Percentiles rank a stretch among this genome's conserved stretches.
phyloP scores from a whole-genome alignment of 2,329 filamentous ascomycete species.

The Trichoderma lentiforme region DNA sequence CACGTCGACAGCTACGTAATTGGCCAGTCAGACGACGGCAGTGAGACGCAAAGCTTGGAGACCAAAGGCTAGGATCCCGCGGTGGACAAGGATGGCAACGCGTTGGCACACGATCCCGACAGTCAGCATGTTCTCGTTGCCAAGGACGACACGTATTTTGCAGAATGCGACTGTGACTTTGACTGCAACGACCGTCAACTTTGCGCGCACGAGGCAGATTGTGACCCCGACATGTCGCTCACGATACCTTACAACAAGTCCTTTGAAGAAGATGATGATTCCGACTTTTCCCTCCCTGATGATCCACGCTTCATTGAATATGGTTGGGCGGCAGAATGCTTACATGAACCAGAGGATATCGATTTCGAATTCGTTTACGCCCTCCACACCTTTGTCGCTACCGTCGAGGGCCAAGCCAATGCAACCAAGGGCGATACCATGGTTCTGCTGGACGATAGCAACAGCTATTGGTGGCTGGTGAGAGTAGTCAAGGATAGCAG shows the following conservation, averaged over 20 bases:
- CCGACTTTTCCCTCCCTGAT: conserved; percentile 52
- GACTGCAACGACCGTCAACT: conserved; percentile 19
- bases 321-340: conserved; percentile 76
- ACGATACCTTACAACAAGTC: conserved; percentile 46
- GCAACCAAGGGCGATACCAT: conserved; percentile 98
- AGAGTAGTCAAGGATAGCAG: conserved; percentile 96
- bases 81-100: conserved; percentile 3
- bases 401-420: conserved; percentile 96
- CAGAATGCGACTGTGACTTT: conserved; percentile 19
- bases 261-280: conserved; percentile 58
- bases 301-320: conserved; percentile 65
- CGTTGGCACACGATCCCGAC: background rate
- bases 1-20: background rate
- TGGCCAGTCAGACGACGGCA: background rate
- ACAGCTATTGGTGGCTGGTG: conserved; percentile 99
- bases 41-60: conserved; percentile 1
- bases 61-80: conserved; percentile 14
- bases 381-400: conserved; percentile 94
- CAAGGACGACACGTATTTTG: background rate
- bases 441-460: conserved; percentile 96
- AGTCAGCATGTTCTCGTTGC: background rate
- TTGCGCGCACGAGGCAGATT: background rate
- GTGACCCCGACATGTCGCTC: conserved; percentile 29
- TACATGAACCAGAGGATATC: conserved; percentile 94
- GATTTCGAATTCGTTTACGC: conserved; percentile 99